phyloP scores from a whole-genome alignment of 257 asterid genomes.

The Solanum dulcamara region DNA sequence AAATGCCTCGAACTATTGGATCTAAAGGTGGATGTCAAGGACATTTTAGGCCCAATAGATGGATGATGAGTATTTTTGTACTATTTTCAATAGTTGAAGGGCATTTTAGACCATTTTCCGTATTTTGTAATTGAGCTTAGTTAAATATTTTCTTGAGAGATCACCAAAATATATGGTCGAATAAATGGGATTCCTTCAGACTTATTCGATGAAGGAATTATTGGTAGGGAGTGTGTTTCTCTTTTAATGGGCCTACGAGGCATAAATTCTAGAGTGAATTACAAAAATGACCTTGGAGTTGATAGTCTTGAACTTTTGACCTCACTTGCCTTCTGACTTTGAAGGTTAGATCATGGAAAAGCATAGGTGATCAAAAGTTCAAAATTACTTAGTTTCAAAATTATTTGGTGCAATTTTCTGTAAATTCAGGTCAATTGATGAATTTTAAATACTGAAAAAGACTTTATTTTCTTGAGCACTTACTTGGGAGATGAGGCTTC shows the following conservation, averaged over 20 bases:
- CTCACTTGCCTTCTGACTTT: neutral
- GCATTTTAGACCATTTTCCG: no score
- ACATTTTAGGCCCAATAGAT: no score
- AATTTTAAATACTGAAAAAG: neutral
- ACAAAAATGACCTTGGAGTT: neutral
- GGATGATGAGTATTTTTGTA: no score
- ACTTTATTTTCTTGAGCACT: neutral
- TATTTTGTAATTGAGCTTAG: neutral
- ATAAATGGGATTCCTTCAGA: neutral
- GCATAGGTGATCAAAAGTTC: neutral
- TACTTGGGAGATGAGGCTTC: slow-evolving; percentile 79
- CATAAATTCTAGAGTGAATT: neutral
- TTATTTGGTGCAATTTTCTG: neutral
- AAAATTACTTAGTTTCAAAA: neutral
- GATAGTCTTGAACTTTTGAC: neutral
- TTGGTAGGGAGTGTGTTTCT: neutral
- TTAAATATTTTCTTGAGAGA: neutral
- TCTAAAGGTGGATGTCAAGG: no score
- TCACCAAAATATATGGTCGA: neutral
- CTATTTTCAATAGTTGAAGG: no score
- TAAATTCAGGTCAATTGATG: neutral
- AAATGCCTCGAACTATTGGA: no score
- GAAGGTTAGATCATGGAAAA: neutral
- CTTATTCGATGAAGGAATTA: neutral
- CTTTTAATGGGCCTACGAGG: neutral